Percentiles rank a stretch among this genome's conserved stretches.
Conservation (phyloP, 805 yeast species). For the Suhomyces vadensis region DNA sequence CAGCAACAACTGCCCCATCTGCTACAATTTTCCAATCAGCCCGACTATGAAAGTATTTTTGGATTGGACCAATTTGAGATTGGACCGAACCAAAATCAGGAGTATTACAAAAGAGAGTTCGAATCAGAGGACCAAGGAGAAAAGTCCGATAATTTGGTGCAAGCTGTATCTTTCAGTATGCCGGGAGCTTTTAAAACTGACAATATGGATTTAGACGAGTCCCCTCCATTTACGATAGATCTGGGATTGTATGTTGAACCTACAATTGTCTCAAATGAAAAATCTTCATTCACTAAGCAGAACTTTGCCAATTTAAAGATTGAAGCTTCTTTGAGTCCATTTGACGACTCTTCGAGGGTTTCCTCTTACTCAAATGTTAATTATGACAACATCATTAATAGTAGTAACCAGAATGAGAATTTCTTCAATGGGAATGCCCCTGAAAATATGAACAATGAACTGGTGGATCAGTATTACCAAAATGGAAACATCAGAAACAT, state of each 20-base stretch:
- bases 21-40: slow-evolving; percentile 4
- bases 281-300: neutral
- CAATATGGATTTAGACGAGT: slow-evolving; percentile 38
- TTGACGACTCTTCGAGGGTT: slow-evolving; percentile 2
- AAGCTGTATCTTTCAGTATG: slow-evolving; percentile 18
- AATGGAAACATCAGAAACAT: slow-evolving; percentile 1
- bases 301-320: neutral
- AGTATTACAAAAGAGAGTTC: neutral
- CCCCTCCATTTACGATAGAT: slow-evolving; percentile 39
- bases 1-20: neutral
- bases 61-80: slow-evolving; percentile 7
- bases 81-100: slow-evolving; percentile 1
- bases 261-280: neutral
- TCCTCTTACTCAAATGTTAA: slow-evolving; percentile 6
- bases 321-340: slow-evolving; percentile 4
- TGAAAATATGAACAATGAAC: neutral
- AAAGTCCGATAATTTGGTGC: neutral
- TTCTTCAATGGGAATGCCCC: slow-evolving; percentile 18
- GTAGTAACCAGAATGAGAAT: slow-evolving; percentile 1
- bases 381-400: slow-evolving; percentile 2
- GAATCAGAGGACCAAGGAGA: slow-evolving; percentile 2
- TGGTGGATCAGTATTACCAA: neutral
- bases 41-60: slow-evolving; percentile 11
- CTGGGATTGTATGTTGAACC: slow-evolving; percentile 22
- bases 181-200: slow-evolving; percentile 31